Evolutionary conservation across 2,329 filamentous ascomycete species (phyloP), one percentile per base, ranked within the genome.

Genomic region (Aspergillus hortae): DNA sequence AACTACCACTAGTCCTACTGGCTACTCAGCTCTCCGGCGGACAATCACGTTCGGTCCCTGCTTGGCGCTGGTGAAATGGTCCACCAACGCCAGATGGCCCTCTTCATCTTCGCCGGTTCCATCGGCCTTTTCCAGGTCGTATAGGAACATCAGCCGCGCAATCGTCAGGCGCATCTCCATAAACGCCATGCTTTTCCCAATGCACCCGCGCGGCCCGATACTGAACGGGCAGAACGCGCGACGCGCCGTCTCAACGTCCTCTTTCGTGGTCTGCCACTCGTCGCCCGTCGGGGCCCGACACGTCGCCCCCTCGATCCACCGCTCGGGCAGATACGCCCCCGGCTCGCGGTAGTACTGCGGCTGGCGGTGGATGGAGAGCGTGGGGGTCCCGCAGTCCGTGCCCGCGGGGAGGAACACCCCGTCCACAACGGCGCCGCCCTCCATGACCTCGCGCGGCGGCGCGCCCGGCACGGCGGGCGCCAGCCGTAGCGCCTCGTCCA

Each of bases 321-420:
- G 80, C 73, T 88, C 85, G 0, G 86, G 86, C 2, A 77, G 64
- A 63, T 81, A 89, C 0, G 71, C 64, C 60, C 80, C 84, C 0
- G 86, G 80, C 23, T 77, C 71, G 1, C 81, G 78, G 70, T 80
- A 88, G 74, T 88, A 87, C 4, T 68, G 67, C 1, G 79, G 69
- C 67, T 88, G 84, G 65, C 88, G 85, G 62, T 89, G 86, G 58
- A 89, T 80, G 2, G 85, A 77, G 70, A 88, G 89, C 64, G 85
- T 82, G 11, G 86, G 81, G 3, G 81, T 82, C 36, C 85, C 86
- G 47, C 87, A 79, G 48, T 87, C 78, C 14, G 77, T 82, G 43
- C 85, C 85, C 3, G 73, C 78, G 1, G 70, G 69, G 9, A 74
- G 57, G 51, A 61, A 67, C 6, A 72, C 63, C 2, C 69, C 70